Percentiles rank a stretch among this genome's conserved stretches.
Evolutionary conservation across 306 rosid species (phyloP).

Genomic region (Mimosa pudica): DNA sequence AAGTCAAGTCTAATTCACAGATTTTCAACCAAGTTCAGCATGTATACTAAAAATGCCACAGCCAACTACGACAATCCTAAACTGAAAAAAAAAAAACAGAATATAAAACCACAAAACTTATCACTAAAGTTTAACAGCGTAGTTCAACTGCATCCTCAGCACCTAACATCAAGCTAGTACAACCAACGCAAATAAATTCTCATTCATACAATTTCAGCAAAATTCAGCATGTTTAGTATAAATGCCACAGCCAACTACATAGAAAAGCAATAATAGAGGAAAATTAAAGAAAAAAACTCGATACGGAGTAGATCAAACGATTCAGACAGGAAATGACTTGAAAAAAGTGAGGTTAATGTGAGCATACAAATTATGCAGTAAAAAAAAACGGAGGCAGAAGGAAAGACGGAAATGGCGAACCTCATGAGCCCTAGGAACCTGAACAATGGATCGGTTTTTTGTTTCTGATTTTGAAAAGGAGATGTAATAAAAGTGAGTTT

Average conservation of each 20-base stretch:
- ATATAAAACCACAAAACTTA: background rate
- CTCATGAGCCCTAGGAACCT: constrained; percentile 43
- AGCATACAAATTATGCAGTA: background rate
- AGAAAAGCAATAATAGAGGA: background rate
- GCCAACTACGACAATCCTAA: too few relatives aligned
- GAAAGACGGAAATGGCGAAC: constrained; percentile 34
- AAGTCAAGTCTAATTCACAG: too few relatives aligned
- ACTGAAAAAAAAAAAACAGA: too few relatives aligned
- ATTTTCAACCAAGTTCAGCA: too few relatives aligned
- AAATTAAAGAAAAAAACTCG: background rate
- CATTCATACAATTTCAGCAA: background rate
- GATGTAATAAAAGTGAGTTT: background rate
- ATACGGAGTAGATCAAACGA: constrained; percentile 18
- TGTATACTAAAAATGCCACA: too few relatives aligned
- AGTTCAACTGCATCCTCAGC: constrained; percentile 30
- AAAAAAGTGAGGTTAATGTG: background rate
- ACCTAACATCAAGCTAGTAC: constrained; percentile 17
- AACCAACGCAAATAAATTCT: constrained; percentile 3
- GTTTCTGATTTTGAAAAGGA: constrained; percentile 12
- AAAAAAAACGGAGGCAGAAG: background rate
- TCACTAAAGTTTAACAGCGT: background rate
- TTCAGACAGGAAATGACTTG: constrained; percentile 20
- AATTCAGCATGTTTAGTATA: background rate
- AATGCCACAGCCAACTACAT: background rate
- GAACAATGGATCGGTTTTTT: too few relatives aligned